Base-by-base conservation (phyloP, 768 basidiomycete genomes). In the Vararia minispora region DNA sequence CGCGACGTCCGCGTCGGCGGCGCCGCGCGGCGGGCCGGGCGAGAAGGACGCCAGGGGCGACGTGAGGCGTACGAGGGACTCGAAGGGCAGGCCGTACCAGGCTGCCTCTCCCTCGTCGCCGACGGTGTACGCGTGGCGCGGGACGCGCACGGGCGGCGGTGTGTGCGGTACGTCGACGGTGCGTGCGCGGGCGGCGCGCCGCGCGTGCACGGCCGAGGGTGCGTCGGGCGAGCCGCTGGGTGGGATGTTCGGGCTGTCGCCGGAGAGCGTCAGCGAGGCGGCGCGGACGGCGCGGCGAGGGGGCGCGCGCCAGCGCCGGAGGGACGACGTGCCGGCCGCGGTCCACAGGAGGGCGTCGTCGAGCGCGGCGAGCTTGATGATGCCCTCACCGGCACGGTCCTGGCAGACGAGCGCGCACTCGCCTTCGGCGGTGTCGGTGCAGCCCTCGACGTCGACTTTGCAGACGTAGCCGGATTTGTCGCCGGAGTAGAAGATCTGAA, bases 401-500 rank as follows among this genome's bases (percentile, higher is more conserved):
- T 78, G 76, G 42, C 84, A 87, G 21, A 99, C 63, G 10, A 94
- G 65, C 27, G 86, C 63, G 52, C 94, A 98, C 57, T 90, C 85
- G 22, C 87, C 95, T 32, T 95, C 89, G 2, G 81, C 74, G 20
- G 94, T 68, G 40, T 91, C 85, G 11, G 68, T 59, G 43, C 77
- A 82, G 27, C 73, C 76, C 49, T 91, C 87, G 2, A 94, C 74
- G 49, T 99, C 95, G n/a, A 91, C 80, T 46, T 78, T 78, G 56
- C 87, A 89, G 6, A 98, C 77, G 41, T 79, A 65, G n/a, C 94
- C 95, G 3, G 83, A 75, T 21, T 85, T 73, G 50, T 97, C 94
- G 8, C 94, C 95, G 0, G 92, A 95, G 60, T 94, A 97, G 63
- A 99, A 99, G 2, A 77, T 68, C 55, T 75, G 77, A 36, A 99